A percentile compares a stretch with the other conserved stretches of the same genome.
phyloP scores from a whole-genome alignment of 1,284 basidiomycete species.

The Anthracocystis walkeri region DNA sequence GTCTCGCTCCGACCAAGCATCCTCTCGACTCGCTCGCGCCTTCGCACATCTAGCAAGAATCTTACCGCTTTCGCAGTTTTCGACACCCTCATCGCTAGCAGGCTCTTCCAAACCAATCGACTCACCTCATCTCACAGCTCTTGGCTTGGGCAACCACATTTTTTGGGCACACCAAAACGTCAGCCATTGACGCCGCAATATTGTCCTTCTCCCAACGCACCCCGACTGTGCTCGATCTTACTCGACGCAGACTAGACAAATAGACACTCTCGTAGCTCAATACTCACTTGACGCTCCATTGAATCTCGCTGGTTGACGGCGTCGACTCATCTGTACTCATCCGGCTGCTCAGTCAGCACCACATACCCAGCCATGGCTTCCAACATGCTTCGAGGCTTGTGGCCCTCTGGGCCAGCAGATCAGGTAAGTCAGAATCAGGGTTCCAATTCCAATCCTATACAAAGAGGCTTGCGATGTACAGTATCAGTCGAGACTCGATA shows the following conservation, averaged over 20 bases:
- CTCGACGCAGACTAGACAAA: not conserved
- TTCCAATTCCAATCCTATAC: too few species aligned
- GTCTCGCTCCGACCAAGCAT: too few species aligned
- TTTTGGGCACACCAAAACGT: not conserved
- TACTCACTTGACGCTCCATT: not conserved
- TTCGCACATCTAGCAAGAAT: too few species aligned
- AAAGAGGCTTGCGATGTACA: too few species aligned
- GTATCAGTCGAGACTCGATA: too few species aligned
- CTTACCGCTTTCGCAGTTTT: too few species aligned
- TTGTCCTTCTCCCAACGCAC: not conserved
- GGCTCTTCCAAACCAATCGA: not conserved
- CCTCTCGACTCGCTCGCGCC: too few species aligned
- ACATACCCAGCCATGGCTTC: constrained; percentile 31
- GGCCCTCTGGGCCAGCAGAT: constrained; percentile 61
- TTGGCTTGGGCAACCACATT: too few species aligned
- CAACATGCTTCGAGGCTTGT: constrained; percentile 64
- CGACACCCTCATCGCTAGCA: not conserved
- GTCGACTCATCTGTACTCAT: too few species aligned
- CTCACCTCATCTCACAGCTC: not conserved
- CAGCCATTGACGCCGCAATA: not conserved
- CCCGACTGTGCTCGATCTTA: not conserved
- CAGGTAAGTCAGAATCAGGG: constrained; percentile 46
- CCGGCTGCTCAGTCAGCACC: not conserved
- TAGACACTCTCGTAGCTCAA: not conserved
- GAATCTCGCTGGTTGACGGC: not conserved